Evolutionary conservation across 371 early-diverging fungal species (phyloP).

Genomic region (Mucor sp.): DNA sequence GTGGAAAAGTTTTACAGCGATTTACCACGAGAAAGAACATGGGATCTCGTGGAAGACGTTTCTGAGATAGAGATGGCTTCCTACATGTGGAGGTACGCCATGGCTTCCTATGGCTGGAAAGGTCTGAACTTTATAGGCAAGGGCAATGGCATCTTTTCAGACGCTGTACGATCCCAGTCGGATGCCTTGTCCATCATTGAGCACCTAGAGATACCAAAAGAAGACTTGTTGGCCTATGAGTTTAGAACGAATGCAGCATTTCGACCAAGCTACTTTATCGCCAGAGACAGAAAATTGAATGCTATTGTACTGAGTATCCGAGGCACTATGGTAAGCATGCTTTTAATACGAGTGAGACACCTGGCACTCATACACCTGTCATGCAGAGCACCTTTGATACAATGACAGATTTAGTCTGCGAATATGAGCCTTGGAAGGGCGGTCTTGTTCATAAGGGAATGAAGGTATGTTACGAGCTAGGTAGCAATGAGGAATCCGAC

Average conservation of each 20-base stretch:
- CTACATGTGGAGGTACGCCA: conserved; percentile 52
- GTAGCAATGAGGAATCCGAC: too few relatives aligned
- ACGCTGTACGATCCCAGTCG: conserved; percentile 65
- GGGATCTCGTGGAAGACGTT: conserved; percentile 34
- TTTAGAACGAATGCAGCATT: conserved; percentile 70
- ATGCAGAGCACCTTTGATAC: conserved; percentile 74
- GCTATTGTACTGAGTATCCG: conserved; percentile 75
- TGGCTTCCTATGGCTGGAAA: conserved; percentile 77
- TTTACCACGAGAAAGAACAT: conserved; percentile 34
- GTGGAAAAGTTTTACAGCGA: conserved; percentile 60
- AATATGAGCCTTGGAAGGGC: conserved; percentile 83
- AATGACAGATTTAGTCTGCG: conserved; percentile 81
- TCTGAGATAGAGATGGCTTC: conserved; percentile 55
- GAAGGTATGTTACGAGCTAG: too few relatives aligned
- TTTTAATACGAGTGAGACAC: too few relatives aligned
- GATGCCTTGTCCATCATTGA: conserved; percentile 70
- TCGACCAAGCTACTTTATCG: conserved; percentile 75
- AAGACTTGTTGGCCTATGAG: conserved; percentile 76
- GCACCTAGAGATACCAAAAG: conserved; percentile 61
- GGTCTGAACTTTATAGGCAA: conserved; percentile 78
- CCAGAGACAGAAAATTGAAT: conserved; percentile 64
- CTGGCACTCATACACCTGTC: too few relatives aligned
- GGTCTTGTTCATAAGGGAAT: conserved; percentile 83
- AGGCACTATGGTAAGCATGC: conserved; percentile 70
- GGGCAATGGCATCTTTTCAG: conserved; percentile 63